Base-by-base conservation (phyloP, 768 basidiomycete species). In the Termitomyces sp. region DNA sequence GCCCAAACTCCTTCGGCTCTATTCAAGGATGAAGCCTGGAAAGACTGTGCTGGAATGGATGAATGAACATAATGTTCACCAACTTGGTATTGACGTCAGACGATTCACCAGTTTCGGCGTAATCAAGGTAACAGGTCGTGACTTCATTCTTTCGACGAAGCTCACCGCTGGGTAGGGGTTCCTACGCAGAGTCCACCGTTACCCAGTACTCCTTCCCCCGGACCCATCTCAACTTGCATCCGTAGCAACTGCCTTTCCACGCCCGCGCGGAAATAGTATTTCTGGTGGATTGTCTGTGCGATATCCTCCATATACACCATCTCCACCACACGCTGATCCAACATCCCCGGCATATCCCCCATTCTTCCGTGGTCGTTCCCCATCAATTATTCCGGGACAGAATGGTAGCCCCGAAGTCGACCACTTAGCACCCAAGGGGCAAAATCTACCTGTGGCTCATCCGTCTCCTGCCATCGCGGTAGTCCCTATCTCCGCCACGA, bases 21-120 rank as follows among this genome's bases (percentile, higher is more conserved):
- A 98, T 74, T 92, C 96, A 8, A 81, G 90, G 44, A 76, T 99
- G 22, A 86, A 87, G 66, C 86, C 92, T 1, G 94, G 94, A 12
- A 87, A 87, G 59, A 92, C 92, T 0, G 81, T 98, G 5, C 82
- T 84, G 32, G 87, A 92, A 48, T 99, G 97, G 96, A 92, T 94
- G 80, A 85, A 92, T 66, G 78, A 79, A 45, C 80, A 94, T 67
- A 78, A 87, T 22, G 84, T 95, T 18, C 82, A 88, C 53, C 76
- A 79, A 7, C 73, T 88, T 22, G 93, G 92, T 2, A 89, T 98
- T 56, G 97, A 99, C 71, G 83, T 92, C 8, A 85, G 96, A 9
- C 85, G 97, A n/a, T 97, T 99, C 73, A 87, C 94, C 18, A 95
- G 91, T 63, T 99, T 98, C 69, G 97, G 97, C 6, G 92, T 98